These are phyloP conservation scores for Halenospora varia DNA, from an alignment of 495 filamentous ascomycete genomes.

Conservation along the genomic window DNA sequence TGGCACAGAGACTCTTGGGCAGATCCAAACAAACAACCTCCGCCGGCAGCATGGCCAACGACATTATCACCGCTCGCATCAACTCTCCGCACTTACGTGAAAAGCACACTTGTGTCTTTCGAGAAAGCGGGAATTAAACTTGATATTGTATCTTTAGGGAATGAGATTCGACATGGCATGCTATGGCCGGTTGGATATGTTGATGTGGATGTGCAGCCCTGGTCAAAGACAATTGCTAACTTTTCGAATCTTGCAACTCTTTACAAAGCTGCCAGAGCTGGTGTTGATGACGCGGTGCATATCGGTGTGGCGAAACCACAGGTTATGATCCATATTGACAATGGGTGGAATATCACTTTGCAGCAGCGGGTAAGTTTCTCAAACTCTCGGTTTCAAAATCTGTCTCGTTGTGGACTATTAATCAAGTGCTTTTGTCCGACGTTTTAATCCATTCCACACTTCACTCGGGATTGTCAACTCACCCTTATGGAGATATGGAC, in stretches of 20 bases:
- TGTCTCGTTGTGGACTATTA: too few relatives aligned
- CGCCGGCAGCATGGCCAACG: constrained; percentile 21
- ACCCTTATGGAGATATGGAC: too few relatives aligned
- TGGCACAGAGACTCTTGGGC: constrained; percentile 31
- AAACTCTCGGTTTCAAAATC: not conserved
- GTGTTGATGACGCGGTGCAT: constrained; percentile 33
- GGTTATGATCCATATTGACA: constrained; percentile 44
- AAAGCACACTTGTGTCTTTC: constrained; percentile 30
- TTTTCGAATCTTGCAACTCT: constrained; percentile 35
- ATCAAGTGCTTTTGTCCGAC: too few relatives aligned
- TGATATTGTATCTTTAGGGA: constrained; percentile 36
- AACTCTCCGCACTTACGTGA: constrained; percentile 32
- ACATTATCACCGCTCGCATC: constrained; percentile 14
- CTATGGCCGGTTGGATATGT: constrained; percentile 40
- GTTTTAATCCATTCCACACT: too few relatives aligned
- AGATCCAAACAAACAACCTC: constrained; percentile 35
- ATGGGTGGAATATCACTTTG: constrained; percentile 39
- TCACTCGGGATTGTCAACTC: too few relatives aligned
- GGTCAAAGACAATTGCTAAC: constrained; percentile 24
- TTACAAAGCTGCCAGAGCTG: constrained; percentile 31
- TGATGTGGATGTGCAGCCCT: constrained; percentile 28
- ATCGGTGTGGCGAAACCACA: constrained; percentile 32
- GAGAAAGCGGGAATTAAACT: constrained; percentile 28
- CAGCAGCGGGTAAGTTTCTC: constrained; percentile 26
- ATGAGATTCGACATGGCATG: constrained; percentile 43